phyloP scores from a whole-genome alignment of 106 monocot genomes.

The Apostasia shenzhenica region DNA sequence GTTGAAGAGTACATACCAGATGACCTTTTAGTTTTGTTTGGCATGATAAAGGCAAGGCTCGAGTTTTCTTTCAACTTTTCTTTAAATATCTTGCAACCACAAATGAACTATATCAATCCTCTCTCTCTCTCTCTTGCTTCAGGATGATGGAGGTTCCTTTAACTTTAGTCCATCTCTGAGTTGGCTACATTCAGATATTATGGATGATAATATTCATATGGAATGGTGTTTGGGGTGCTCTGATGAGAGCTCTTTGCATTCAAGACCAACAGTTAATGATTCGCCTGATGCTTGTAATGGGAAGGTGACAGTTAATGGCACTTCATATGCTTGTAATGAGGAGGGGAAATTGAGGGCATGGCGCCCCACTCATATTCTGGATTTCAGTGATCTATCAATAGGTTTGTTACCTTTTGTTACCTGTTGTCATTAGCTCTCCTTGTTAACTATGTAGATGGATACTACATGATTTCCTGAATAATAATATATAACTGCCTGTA shows the following conservation, averaged over 20 bases:
- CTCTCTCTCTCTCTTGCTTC: conserved; percentile 9
- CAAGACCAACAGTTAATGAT: conserved; percentile 15
- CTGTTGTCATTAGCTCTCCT: neutral
- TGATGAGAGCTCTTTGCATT: conserved; percentile 14
- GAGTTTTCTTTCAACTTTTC: conserved; percentile 1
- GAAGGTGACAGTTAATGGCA: conserved; percentile 10
- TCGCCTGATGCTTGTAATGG: conserved; percentile 11
- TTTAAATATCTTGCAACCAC: too few relatives aligned
- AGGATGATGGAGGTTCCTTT: conserved; percentile 37
- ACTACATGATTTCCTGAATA: too few relatives aligned
- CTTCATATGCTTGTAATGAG: conserved; percentile 12
- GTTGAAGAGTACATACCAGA: conserved; percentile 77
- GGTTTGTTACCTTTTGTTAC: conserved; percentile 30
- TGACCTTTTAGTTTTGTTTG: conserved; percentile 44
- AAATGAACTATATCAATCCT: too few relatives aligned
- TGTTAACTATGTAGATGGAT: neutral
- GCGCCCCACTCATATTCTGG: conserved; percentile 71
- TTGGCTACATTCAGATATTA: conserved; percentile 95
- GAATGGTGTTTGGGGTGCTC: conserved; percentile 18
- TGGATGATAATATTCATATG: conserved; percentile 95
- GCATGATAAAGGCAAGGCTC: conserved; percentile 46
- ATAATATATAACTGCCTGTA: too few relatives aligned
- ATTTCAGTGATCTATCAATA: conserved; percentile 70
- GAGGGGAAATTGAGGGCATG: conserved; percentile 19
- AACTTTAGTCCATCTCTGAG: conserved; percentile 31